Base-by-base conservation (phyloP, 176 grass and related monocot genomes). In the Canna indica region DNA sequence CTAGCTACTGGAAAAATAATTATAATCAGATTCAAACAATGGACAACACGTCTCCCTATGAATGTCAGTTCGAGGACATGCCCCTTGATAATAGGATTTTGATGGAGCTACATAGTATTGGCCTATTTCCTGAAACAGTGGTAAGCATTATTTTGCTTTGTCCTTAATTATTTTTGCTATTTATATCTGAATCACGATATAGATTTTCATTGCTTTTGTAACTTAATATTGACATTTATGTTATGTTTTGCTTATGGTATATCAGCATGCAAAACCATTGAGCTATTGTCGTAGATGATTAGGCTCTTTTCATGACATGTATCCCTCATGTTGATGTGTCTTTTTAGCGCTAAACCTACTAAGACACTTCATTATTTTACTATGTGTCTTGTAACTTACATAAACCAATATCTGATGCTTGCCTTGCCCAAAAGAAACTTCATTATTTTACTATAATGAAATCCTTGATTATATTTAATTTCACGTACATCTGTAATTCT, bases 71-170 rank as follows among this genome's bases (percentile, higher is more conserved):
- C 10, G 69, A 70, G 59, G 80, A 85, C 69, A 80, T 95, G 91
- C 85, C 87, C 41, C 32, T 91, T 70, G 76, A 88, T 80, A 79
- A 90, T 66, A 88, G 85, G 68, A 81, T 90, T 67, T 85, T 90
- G 73, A 73, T 95, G 68, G 91, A 95, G 71, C 77, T 95, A 42
- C 82, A 90, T 69, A 95, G 87, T 78, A 88, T 95, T 60, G 91
- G 82, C 48, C 79, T 95, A 75, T 85, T 42, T 67, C 77, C 71
- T 7, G 91, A 95, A 72, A 56, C 38, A 76, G 74, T 77, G 85
- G 87, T 90, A 90, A 72, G 79, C 17, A 74, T 16, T 10, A 29
- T 52, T 36, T 45, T 68, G 59, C 73, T n/a, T 56, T 30, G 28
- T 38, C 42, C 67, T 24, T 57, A 68, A n/a, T n/a, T 38, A 36